These are phyloP conservation scores for Stentor roeselii DNA, from an alignment of 73 alveolate species.

Conservation along the genomic window DNA sequence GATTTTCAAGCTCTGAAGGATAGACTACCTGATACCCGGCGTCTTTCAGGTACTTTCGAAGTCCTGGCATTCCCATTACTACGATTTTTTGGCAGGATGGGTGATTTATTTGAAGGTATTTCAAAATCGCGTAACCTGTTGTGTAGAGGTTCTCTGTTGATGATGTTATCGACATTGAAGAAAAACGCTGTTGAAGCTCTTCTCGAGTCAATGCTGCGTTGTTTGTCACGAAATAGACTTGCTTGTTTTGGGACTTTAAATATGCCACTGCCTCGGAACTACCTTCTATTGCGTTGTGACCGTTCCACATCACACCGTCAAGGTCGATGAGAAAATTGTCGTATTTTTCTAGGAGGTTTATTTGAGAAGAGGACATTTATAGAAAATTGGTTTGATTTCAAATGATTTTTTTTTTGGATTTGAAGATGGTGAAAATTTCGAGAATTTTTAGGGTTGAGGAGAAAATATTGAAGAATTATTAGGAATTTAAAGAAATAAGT, in stretches of 20 bases:
- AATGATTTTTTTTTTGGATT: too few species aligned
- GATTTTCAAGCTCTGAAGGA: slow-evolving; percentile 21
- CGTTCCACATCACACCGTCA: slow-evolving; percentile 65
- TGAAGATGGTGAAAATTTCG: too few species aligned
- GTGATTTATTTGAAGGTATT: slow-evolving; percentile 29
- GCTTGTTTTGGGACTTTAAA: slow-evolving; percentile 34
- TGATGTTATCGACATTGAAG: background rate
- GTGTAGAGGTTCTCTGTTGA: slow-evolving; percentile 33
- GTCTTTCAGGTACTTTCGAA: slow-evolving; percentile 29
- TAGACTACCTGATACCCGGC: slow-evolving; percentile 34
- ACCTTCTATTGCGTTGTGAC: slow-evolving; percentile 31
- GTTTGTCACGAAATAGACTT: slow-evolving; percentile 48
- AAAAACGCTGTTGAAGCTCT: background rate
- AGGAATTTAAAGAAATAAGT: too few species aligned
- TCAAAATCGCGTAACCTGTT: slow-evolving; percentile 36
- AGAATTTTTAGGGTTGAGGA: too few species aligned
- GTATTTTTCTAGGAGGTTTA: slow-evolving; percentile 10
- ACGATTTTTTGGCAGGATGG: slow-evolving; percentile 34
- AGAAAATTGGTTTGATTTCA: too few species aligned
- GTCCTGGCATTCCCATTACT: slow-evolving; percentile 43
- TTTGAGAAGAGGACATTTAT: too few species aligned
- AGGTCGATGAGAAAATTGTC: slow-evolving; percentile 45
- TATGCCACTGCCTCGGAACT: slow-evolving; percentile 32
- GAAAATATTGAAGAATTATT: too few species aligned
- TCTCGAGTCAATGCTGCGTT: slow-evolving; percentile 50